Conservation (phyloP, 2,329 filamentous ascomycete species). For the Phialophora tarda region DNA sequence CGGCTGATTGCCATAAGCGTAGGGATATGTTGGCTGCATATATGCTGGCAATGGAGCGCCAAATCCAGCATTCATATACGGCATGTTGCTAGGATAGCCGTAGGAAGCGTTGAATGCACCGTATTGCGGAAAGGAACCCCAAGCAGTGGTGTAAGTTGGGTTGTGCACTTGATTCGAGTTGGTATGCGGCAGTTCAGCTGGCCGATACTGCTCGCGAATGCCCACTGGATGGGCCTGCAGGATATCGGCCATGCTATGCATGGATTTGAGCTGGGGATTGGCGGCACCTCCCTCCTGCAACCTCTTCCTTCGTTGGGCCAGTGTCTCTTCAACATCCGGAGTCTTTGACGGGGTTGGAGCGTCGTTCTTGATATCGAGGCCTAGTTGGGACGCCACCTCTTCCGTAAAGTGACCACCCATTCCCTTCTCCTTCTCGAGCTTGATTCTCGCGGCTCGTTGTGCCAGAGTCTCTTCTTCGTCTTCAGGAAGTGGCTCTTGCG, state of each 20-base stretch:
- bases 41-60: conserved; percentile 35
- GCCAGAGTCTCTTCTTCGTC: conserved; percentile 54
- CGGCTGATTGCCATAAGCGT: conserved; percentile 29
- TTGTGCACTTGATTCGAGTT: conserved; percentile 9
- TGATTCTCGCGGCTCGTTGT: conserved; percentile 51
- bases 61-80: conserved; percentile 25
- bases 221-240: conserved; percentile 61
- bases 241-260: conserved; percentile 55
- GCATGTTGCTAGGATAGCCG: conserved; percentile 24
- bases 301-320: conserved; percentile 53
- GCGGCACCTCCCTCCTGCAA: conserved; percentile 49
- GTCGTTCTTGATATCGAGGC: conserved; percentile 38
- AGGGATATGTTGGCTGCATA: conserved; percentile 30
- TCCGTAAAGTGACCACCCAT: conserved; percentile 50
- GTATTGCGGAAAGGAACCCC: conserved; percentile 27
- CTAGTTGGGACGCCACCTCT: conserved; percentile 52
- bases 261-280: conserved; percentile 41
- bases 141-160: conserved; percentile 21
- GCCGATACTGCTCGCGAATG: conserved; percentile 23
- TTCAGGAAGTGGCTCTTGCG: conserved; percentile 37
- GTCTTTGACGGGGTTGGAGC: conserved; percentile 37
- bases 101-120: conserved; percentile 18
- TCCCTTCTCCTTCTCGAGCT: conserved; percentile 44
- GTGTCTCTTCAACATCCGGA: conserved; percentile 51
- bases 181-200: conserved; percentile 14